Conservation (phyloP, 2,329 filamentous ascomycete genomes). For the Colletotrichum somersetense region DNA sequence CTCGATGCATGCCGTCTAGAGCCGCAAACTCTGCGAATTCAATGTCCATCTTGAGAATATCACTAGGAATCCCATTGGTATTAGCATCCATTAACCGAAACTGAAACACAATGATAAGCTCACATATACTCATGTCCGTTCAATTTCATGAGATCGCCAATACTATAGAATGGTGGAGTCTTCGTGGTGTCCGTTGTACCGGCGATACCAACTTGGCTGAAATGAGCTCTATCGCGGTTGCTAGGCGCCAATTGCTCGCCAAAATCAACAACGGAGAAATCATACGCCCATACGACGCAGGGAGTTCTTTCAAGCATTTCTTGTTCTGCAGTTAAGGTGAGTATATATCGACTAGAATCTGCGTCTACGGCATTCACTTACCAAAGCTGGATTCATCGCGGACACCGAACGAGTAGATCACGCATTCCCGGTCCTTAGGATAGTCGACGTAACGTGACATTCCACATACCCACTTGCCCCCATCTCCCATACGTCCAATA, state of each 20-base stretch:
- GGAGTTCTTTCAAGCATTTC: constrained; percentile 53
- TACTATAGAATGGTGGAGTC: constrained; percentile 49
- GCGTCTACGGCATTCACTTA: neutral
- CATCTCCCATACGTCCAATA: constrained; percentile 54
- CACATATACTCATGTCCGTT: constrained; percentile 53
- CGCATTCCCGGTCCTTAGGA: constrained; percentile 42
- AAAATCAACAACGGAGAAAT: constrained; percentile 51
- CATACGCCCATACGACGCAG: constrained; percentile 54
- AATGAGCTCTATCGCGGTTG: constrained; percentile 47
- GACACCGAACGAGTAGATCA: constrained; percentile 56
- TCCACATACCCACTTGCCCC: constrained; percentile 58
- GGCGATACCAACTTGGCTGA: constrained; percentile 49
- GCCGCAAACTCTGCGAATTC: constrained; percentile 41
- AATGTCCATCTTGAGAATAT: constrained; percentile 46
- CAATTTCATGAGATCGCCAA: constrained; percentile 52
- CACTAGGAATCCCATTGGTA: neutral
- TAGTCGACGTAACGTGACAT: constrained; percentile 51
- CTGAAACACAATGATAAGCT: neutral
- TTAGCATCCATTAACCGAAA: too few species aligned
- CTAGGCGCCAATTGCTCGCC: constrained; percentile 45
- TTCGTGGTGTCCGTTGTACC: constrained; percentile 45
- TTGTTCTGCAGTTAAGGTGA: constrained; percentile 44
- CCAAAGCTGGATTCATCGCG: constrained; percentile 52
- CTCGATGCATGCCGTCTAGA: neutral
- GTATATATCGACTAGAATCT: neutral